Evolutionary conservation across 164 flowering plant genomes (phyloP).

Genomic region (Macadamia tetraphylla): DNA sequence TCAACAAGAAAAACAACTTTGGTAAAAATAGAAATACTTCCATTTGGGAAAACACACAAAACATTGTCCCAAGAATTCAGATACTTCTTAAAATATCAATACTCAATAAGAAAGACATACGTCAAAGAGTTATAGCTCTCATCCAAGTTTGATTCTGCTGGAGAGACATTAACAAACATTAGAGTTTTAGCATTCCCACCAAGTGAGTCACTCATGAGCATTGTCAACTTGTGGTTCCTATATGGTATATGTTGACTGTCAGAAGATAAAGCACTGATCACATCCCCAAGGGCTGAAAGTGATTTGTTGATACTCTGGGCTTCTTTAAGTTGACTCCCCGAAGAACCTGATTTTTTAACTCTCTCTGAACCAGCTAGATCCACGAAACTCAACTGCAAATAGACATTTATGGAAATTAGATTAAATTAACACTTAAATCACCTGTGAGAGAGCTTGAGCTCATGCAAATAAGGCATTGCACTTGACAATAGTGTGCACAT

Average conservation of each 20-base stretch:
- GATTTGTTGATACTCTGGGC: constrained; percentile 99
- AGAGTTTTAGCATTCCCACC: constrained; percentile 99
- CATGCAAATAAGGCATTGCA: background rate
- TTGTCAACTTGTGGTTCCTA: constrained; percentile 90
- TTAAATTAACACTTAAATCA: background rate
- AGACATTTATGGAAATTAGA: background rate
- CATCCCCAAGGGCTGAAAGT: constrained; percentile 97
- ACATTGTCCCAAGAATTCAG: no score
- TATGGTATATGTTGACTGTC: constrained; percentile 88
- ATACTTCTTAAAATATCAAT: no score
- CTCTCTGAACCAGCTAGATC: constrained; percentile 99
- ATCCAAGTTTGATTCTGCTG: constrained; percentile 92
- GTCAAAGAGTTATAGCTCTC: constrained; percentile 82
- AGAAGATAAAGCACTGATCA: constrained; percentile 86
- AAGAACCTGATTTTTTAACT: constrained; percentile 91
- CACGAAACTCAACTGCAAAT: constrained; percentile 90
- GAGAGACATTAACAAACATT: constrained; percentile 95
- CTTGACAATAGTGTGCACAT: background rate
- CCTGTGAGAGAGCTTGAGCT: background rate
- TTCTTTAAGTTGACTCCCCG: constrained; percentile 89
- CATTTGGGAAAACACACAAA: no score
- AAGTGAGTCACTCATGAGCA: constrained; percentile 98
- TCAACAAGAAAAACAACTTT: constrained; percentile 1
- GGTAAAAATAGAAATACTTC: background rate
- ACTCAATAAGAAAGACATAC: constrained; percentile 33